Conservation (phyloP, 2,329 filamentous ascomycete genomes). For the Colletotrichum chlorophyti region DNA sequence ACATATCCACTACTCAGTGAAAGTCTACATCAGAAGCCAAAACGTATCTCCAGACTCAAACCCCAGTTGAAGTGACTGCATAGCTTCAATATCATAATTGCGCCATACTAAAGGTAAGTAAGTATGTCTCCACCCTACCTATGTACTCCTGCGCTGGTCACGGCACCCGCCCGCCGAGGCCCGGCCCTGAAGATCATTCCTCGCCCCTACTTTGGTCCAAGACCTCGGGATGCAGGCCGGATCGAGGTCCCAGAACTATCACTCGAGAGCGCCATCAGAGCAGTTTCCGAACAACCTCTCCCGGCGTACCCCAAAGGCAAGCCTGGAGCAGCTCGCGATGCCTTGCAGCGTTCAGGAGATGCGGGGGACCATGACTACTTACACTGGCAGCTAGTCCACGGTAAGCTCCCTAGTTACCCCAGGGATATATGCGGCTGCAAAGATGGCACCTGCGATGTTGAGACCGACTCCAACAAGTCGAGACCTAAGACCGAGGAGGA, state of each 20-base stretch:
- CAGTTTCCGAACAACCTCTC: not conserved
- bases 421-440: constrained; percentile 5
- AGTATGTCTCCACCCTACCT: no score
- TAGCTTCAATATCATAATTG: no score
- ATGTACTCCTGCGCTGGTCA: no score
- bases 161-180: no score
- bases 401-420: not conserved
- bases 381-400: constrained; percentile 7
- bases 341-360: constrained; percentile 7
- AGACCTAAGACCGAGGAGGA: not conserved
- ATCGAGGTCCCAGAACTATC: not conserved
- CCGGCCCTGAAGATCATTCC: no score
- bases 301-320: not conserved
- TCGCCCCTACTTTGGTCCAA: no score
- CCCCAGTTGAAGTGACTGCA: no score
- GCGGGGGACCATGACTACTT: constrained; percentile 3
- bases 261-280: not conserved
- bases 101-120: no score
- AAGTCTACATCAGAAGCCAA: no score
- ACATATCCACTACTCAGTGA: no score
- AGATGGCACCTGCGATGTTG: not conserved
- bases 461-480: not conserved
- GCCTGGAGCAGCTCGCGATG: not conserved
- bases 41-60: no score
- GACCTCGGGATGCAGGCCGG: not conserved